Percentiles rank a stretch among this genome's conserved stretches.
phyloP scores from a whole-genome alignment of 805 yeast genomes.

The Scheffersomyces spartinae region DNA sequence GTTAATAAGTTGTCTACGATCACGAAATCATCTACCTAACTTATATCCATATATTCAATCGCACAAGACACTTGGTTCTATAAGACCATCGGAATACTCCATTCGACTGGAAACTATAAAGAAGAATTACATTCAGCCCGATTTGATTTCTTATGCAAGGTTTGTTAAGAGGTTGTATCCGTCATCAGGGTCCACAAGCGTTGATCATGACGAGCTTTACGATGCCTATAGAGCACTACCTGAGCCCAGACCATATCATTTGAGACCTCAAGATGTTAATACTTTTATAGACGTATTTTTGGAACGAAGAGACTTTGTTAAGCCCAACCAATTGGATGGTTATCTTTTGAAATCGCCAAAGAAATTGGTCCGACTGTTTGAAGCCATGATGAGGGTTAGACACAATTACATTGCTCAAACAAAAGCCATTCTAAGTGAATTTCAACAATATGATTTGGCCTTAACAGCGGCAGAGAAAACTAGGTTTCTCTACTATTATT shows the following conservation, averaged over 20 bases:
- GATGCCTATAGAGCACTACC: constrained; percentile 15
- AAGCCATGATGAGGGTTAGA: constrained; percentile 10
- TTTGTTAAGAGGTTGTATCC: too few relatives aligned
- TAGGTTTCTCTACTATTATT: constrained; percentile 14
- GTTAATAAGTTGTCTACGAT: too few relatives aligned
- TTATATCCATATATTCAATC: constrained; percentile 9
- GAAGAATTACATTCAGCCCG: constrained; percentile 8
- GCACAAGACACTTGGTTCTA: constrained; percentile 1
- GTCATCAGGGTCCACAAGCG: too few relatives aligned
- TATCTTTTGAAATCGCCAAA: not conserved
- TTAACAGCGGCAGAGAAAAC: constrained; percentile 19
- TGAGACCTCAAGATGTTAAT: constrained; percentile 16
- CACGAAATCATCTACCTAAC: not conserved
- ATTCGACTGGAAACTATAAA: constrained; percentile 1
- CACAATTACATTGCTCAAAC: constrained; percentile 10
- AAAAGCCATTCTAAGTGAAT: constrained; percentile 15
- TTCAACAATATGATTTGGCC: constrained; percentile 14
- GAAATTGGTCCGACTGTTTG: constrained; percentile 6
- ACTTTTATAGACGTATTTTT: constrained; percentile 15
- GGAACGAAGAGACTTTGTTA: constrained; percentile 12
- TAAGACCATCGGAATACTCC: not conserved
- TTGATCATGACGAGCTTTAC: constrained; percentile 16
- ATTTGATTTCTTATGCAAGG: too few relatives aligned
- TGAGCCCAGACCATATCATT: constrained; percentile 12
- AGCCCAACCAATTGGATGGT: constrained; percentile 10